These are phyloP conservation scores for Daldinia childiae DNA, from an alignment of 495 filamentous ascomycete genomes.

Conservation along the genomic window DNA sequence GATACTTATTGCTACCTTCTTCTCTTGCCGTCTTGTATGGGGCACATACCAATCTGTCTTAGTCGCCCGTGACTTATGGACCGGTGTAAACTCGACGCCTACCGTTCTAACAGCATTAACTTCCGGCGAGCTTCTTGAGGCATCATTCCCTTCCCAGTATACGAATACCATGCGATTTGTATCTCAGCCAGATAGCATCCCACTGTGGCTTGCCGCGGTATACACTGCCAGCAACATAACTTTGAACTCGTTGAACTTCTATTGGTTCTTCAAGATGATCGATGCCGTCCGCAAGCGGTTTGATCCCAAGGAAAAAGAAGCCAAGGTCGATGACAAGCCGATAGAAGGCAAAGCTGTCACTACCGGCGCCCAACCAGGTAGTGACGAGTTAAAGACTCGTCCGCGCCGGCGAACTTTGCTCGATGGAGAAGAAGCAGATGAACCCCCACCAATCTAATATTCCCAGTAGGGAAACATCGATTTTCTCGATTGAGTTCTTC, in stretches of 20 bases:
- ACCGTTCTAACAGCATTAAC: conserved; percentile 42
- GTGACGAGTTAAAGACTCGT: conserved; percentile 32
- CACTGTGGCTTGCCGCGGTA: conserved; percentile 78
- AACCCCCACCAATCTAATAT: conserved; percentile 45
- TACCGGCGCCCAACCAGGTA: conserved; percentile 21
- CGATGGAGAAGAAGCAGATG: conserved; percentile 45
- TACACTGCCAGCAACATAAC: conserved; percentile 82
- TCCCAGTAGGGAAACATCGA: neutral
- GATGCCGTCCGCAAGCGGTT: conserved; percentile 90
- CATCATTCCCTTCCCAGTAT: conserved; percentile 49
- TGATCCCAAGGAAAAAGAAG: conserved; percentile 60
- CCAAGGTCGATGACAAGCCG: conserved; percentile 29
- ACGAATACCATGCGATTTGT: conserved; percentile 58
- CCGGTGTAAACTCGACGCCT: conserved; percentile 60
- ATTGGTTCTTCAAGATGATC: conserved; percentile 98
- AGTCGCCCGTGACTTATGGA: conserved; percentile 85
- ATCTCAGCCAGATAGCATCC: conserved; percentile 62
- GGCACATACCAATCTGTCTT: conserved; percentile 81
- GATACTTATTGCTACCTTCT: conserved; percentile 67
- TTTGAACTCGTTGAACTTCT: conserved; percentile 89
- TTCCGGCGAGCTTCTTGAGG: conserved; percentile 42
- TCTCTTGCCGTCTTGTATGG: conserved; percentile 89
- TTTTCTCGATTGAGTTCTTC: neutral
- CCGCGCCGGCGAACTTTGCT: conserved; percentile 43
- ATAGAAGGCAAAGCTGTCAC: conserved; percentile 21